Base-by-base conservation (phyloP, 2,329 filamentous ascomycete species). In the Microdochium paspali region DNA sequence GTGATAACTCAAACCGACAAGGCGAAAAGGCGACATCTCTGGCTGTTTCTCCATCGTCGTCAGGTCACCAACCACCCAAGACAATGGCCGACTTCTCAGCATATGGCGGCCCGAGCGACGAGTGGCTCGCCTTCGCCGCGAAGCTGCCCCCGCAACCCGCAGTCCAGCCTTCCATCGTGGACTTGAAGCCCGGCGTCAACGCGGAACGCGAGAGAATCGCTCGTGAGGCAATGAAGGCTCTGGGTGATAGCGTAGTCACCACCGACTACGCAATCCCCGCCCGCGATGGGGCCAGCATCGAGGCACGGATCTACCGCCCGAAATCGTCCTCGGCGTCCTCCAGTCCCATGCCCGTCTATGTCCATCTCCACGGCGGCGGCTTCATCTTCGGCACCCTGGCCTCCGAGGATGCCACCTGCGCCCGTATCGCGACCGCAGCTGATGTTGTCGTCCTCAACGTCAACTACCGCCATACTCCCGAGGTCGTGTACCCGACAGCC, bases 391-490 rank as follows among this genome's bases (percentile, higher is more conserved):
- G 79, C 2, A 75, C 70, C 0, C 54, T 81, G 2, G 53, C 58
- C 1, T 71, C 70, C 0, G 79, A 82, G 50, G 77, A 82, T 47
- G 69, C 71, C 0, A 65, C 62, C 1, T 82, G 77, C 51, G 60
- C 71, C 0, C 64, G 66, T 0, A 68, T 78, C 10, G 72, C 75
- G 0, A 56, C 69, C 12, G 63, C 64, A 4, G 57, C 65, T 0
- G 58, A 61, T 1, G 64, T 72, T 2, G 60, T 73, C 0, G 75
- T 80, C 0, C 53, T 80, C 1, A 76, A 78, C 39, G 63, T 80
- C 12, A 77, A 79, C 52, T 82, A 82, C 56, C 71, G 79, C 0
- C 77, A 82, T 53, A 77, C 77, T 0, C 78, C 78, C 0, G 72
- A 80, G 46, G 61, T 69, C 51, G 53, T 49, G 0, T 81, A 74